Evolutionary conservation across 305 asterid genomes (phyloP), one percentile per base, ranked within the genome.

Genomic region (Ajuga reptans): DNA sequence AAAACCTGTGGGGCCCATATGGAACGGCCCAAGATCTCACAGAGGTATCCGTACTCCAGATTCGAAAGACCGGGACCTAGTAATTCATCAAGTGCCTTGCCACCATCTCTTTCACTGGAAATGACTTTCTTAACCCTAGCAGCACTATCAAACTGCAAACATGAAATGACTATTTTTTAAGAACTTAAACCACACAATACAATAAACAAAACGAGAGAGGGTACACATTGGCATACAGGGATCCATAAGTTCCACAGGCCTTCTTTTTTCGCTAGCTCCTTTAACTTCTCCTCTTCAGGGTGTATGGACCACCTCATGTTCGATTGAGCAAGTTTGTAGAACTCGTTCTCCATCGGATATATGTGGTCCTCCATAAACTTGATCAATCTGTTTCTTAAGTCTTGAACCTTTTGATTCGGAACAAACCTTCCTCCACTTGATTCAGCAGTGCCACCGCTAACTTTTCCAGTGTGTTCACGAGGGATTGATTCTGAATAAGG

Each of bases 1-100:
- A 93, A 93, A 80, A 93, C 80, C 82, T 90, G 98, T 0, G 98
- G 97, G 5, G 95, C 97, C 94, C 96, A 90, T 54, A 90, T 56
- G 3, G 98, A 93, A 58, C 90, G 89, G 66, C 98, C 97, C 98
- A 93, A 87, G 73, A 90, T 77, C 84, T 88, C 96, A 34, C 97
- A 88, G 27, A 93, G 90, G 80, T 88, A 87, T 43, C 97, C 98
- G 77, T 90, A 93, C 77, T 90, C 96, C 31, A 90, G 89, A 79
- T 93, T 93, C 16, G 98, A 83, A 31, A 92, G 92, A 42, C 96
- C 94, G 61, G 94, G 83, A 57, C 98, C 97, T 51, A 93, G 77
- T 71, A 88, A 80, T 63, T 76, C 73, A 72, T 86, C 85, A 72
- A 80, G 64, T 37, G 82, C 76, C 78, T 67, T 78, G 79, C 70